Evolutionary conservation across 208 protist genomes (phyloP).

Genomic region (Herpetomonas samuelpessoai): DNA sequence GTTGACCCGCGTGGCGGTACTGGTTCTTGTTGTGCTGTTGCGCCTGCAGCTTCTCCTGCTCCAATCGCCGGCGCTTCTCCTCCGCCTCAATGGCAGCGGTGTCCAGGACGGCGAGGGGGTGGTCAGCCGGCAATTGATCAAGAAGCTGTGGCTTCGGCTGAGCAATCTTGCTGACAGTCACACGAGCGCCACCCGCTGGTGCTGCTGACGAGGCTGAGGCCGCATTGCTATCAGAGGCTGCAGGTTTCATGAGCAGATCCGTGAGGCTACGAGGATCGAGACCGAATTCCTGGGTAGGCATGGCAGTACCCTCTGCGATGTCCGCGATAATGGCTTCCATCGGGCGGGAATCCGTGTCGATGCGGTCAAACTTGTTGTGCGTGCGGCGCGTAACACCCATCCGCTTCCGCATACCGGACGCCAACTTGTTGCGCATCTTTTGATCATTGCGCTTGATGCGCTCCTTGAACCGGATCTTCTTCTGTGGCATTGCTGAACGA

Average conservation of each 20-base stretch:
- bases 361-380: conserved; percentile 65
- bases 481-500: conserved; percentile 55
- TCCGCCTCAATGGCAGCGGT: conserved; percentile 25
- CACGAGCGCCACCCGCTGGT: not conserved
- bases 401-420: conserved; percentile 55
- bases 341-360: conserved; percentile 48
- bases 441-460: conserved; percentile 76
- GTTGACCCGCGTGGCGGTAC: conserved; percentile 69
- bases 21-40: conserved; percentile 60
- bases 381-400: conserved; percentile 42
- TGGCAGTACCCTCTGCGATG: conserved; percentile 56
- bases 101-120: conserved; percentile 50
- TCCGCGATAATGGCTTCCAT: conserved; percentile 63
- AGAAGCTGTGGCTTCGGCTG: conserved; percentile 27
- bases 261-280: conserved; percentile 78
- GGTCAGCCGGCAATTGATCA: conserved; percentile 30
- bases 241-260: conserved; percentile 50
- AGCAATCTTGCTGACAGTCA: conserved; percentile 2
- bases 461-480: conserved; percentile 79
- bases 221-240: not conserved
- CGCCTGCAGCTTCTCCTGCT: conserved; percentile 12
- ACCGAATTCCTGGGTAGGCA: conserved; percentile 46
- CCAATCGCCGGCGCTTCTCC: conserved; percentile 21
- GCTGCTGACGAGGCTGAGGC: not conserved
- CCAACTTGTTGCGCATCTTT: conserved; percentile 53